These are phyloP conservation scores for Apiospora koreana DNA, from an alignment of 2,329 filamentous ascomycete genomes.

Conservation along the genomic window DNA sequence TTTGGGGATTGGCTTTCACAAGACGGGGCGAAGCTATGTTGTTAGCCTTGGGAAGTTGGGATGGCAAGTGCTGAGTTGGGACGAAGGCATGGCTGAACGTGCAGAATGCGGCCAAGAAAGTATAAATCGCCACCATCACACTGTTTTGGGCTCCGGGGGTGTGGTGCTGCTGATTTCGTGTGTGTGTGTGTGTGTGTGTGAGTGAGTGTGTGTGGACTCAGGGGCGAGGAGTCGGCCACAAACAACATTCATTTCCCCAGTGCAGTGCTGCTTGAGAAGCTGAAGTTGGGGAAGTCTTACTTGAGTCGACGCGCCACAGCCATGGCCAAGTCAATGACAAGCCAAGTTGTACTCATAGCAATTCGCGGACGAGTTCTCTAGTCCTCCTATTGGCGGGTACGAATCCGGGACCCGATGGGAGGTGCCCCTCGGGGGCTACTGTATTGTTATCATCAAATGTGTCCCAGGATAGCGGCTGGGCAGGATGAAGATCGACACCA, in stretches of 20 bases:
- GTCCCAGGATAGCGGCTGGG: not conserved
- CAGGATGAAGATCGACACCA: not conserved
- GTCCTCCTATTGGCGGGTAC: not conserved
- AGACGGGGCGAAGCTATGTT: too few species aligned
- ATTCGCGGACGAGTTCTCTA: not conserved
- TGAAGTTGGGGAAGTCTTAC: not conserved
- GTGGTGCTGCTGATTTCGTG: not conserved
- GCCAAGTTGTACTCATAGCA: not conserved
- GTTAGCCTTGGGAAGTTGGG: not conserved
- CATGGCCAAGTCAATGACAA: not conserved
- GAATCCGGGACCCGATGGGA: not conserved
- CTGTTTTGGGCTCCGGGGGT: too few species aligned
- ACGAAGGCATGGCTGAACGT: not conserved
- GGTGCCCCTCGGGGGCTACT: not conserved
- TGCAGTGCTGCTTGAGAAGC: too few species aligned
- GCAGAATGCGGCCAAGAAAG: not conserved
- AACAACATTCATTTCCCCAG: too few species aligned
- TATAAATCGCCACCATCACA: not conserved
- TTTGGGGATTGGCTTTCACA: not conserved
- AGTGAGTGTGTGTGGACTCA: not conserved
- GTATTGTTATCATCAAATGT: not conserved
- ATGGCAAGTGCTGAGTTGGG: not conserved
- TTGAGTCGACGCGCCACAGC: not conserved
- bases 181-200: not conserved
- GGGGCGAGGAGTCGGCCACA: not conserved